phyloP scores from a whole-genome alignment of 2,329 filamentous ascomycete species.

The Hypocreales sp. region DNA sequence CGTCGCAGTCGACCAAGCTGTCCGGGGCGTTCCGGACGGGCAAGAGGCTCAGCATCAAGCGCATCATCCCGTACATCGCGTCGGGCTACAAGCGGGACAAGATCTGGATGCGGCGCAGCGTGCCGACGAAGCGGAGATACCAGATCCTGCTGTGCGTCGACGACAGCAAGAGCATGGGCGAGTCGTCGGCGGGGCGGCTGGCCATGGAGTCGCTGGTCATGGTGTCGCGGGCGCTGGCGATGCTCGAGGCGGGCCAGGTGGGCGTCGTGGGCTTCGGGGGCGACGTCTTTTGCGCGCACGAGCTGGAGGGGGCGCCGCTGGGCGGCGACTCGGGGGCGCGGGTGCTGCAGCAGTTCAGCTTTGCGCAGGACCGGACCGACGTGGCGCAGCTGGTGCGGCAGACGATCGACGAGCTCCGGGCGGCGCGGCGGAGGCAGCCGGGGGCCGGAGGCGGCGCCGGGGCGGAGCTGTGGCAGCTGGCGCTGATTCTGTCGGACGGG shows the following conservation, averaged over 20 bases:
- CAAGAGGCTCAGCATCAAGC: slow-evolving; percentile 97
- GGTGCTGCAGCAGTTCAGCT: slow-evolving; percentile 72
- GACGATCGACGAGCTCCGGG: slow-evolving; percentile 68
- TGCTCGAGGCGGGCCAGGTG: slow-evolving; percentile 93
- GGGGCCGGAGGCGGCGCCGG: too few relatives aligned
- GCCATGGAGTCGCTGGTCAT: slow-evolving; percentile 92
- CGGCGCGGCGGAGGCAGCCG: slow-evolving; percentile 55
- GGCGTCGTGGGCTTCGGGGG: slow-evolving; percentile 81
- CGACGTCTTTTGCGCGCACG: slow-evolving; percentile 70
- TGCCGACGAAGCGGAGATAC: slow-evolving; percentile 87
- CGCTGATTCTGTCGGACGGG: slow-evolving; percentile 85
- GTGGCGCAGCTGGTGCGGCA: slow-evolving; percentile 62
- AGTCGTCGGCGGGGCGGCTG: slow-evolving; percentile 57
- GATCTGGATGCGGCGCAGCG: slow-evolving; percentile 94
- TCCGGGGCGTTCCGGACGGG: slow-evolving; percentile 94
- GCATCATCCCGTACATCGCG: slow-evolving; percentile 98
- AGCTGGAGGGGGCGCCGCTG: slow-evolving; percentile 62
- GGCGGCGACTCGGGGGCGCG: slow-evolving; percentile 61
- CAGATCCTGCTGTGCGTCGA: slow-evolving; percentile 97
- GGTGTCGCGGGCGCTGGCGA: slow-evolving; percentile 70
- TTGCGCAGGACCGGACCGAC: slow-evolving; percentile 75
- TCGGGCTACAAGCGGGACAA: slow-evolving; percentile 98
- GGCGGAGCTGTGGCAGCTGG: slow-evolving; percentile 84
- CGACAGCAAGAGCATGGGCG: slow-evolving; percentile 87
- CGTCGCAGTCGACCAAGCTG: slow-evolving; percentile 89